Percentiles rank a stretch among this genome's conserved stretches.
These are phyloP conservation scores for Nannochloropsis salina DNA, from an alignment of 108 stramenopile species.

Conservation along the genomic window DNA sequence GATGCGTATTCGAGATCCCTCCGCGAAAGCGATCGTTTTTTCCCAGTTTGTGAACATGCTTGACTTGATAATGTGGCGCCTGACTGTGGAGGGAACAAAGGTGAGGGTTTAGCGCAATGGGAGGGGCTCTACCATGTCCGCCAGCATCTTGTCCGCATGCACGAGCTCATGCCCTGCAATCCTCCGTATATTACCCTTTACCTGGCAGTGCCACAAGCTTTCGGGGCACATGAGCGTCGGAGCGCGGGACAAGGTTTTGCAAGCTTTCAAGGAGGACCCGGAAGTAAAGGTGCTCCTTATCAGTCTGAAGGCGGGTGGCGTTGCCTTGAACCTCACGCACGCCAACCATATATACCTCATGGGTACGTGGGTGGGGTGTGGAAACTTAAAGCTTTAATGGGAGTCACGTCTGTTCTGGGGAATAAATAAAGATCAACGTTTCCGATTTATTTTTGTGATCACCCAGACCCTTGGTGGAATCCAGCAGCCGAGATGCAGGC, in stretches of 20 bases:
- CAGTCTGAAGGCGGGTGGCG: slow-evolving; percentile 91
- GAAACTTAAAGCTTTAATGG: neutral
- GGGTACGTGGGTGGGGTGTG: slow-evolving; percentile 49
- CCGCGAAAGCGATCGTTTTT: slow-evolving; percentile 95
- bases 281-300: slow-evolving; percentile 81
- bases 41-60: slow-evolving; percentile 96
- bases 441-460: neutral
- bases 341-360: slow-evolving; percentile 85
- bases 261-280: slow-evolving; percentile 73
- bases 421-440: neutral
- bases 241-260: slow-evolving; percentile 67
- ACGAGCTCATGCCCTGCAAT: no score
- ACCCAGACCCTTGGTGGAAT: slow-evolving; percentile 70
- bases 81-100: slow-evolving; percentile 57
- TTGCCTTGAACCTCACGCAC: slow-evolving; percentile 86
- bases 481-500: slow-evolving; percentile 96
- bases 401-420: no score
- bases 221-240: slow-evolving; percentile 84
- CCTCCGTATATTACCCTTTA: no score
- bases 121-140: neutral
- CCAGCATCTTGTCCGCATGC: neutral
- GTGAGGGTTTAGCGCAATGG: neutral
- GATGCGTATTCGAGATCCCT: slow-evolving; percentile 77
- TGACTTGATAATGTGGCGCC: slow-evolving; percentile 83
- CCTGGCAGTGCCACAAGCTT: slow-evolving; percentile 47